Percentiles rank a stretch among this genome's conserved stretches.
phyloP scores from a whole-genome alignment of 2,329 filamentous ascomycete species.

The Monilinia polystroma region DNA sequence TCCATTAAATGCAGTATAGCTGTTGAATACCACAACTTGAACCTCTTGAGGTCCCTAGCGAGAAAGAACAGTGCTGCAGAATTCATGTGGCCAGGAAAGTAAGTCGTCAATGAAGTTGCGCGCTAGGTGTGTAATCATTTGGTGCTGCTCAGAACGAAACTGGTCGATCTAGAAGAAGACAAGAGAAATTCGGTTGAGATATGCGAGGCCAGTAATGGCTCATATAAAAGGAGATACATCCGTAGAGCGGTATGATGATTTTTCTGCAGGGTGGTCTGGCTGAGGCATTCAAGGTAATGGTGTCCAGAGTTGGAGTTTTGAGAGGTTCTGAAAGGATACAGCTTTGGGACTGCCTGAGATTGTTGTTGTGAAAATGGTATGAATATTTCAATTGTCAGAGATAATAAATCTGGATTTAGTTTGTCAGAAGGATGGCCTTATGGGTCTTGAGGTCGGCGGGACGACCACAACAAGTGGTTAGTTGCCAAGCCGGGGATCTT shows the following conservation, averaged over 20 bases:
- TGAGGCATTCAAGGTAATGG: neutral
- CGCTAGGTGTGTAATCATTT: no score
- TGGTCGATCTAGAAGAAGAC: neutral
- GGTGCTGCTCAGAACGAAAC: no score
- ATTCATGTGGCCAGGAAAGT: neutral
- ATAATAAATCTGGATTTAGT: neutral
- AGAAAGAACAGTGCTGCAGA: neutral
- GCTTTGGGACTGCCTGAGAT: neutral
- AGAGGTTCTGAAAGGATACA: neutral
- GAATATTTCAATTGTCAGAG: neutral
- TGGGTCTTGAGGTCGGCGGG: neutral
- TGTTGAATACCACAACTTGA: neutral
- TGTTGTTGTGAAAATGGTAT: neutral
- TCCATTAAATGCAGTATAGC: neutral
- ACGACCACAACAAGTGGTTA: neutral
- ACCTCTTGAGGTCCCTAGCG: neutral
- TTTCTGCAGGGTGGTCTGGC: neutral
- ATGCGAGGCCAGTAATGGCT: no score
- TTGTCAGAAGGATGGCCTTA: neutral
- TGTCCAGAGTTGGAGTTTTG: neutral
- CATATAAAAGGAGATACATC: neutral
- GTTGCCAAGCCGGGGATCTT: neutral
- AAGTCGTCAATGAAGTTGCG: neutral
- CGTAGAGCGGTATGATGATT: neutral
- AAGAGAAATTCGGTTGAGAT: slow-evolving; percentile 2